phyloP scores from a whole-genome alignment of 306 rosid species.

The Lathyrus oleraceus region DNA sequence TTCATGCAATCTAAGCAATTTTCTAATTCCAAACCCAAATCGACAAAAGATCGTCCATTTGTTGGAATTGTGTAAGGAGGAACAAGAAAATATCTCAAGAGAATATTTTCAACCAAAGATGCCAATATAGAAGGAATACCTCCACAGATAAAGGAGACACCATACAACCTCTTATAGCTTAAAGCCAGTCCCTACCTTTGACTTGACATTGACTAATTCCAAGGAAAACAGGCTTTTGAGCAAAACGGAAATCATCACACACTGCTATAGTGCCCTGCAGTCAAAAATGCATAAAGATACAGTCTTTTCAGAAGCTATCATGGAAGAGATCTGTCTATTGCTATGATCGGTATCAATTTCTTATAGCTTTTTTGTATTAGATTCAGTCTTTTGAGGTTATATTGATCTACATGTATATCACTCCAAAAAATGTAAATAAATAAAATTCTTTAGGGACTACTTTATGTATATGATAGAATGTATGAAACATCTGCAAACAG shows the following conservation, averaged over 20 bases:
- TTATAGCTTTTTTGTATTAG: constrained; percentile 5
- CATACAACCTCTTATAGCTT: too few relatives aligned
- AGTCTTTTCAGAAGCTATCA: constrained; percentile 81
- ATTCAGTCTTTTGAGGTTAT: constrained; percentile 24
- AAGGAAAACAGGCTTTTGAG: constrained; percentile 85
- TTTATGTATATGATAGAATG: constrained; percentile 5
- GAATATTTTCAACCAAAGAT: constrained; percentile 26
- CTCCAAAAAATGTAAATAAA: background rate
- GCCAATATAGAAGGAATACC: too few relatives aligned
- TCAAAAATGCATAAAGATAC: constrained; percentile 84
- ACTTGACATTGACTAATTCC: constrained; percentile 72
- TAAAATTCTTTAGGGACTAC: background rate
- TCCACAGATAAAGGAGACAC: constrained; percentile 88
- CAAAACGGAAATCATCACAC: constrained; percentile 93
- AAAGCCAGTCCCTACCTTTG: background rate
- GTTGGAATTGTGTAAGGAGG: constrained; percentile 2
- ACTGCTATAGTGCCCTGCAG: constrained; percentile 69
- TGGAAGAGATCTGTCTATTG: constrained; percentile 69
- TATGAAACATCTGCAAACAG: constrained; percentile 8
- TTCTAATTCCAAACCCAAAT: constrained; percentile 5
- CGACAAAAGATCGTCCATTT: constrained; percentile 10
- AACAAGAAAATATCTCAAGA: constrained; percentile 12
- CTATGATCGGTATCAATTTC: constrained; percentile 6
- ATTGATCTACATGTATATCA: constrained; percentile 1
- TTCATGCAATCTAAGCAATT: background rate